Percentiles rank a stretch among this genome's conserved stretches.
Evolutionary conservation across 2,329 filamentous ascomycete genomes (phyloP).

Genomic region (Cadophora sp.): DNA sequence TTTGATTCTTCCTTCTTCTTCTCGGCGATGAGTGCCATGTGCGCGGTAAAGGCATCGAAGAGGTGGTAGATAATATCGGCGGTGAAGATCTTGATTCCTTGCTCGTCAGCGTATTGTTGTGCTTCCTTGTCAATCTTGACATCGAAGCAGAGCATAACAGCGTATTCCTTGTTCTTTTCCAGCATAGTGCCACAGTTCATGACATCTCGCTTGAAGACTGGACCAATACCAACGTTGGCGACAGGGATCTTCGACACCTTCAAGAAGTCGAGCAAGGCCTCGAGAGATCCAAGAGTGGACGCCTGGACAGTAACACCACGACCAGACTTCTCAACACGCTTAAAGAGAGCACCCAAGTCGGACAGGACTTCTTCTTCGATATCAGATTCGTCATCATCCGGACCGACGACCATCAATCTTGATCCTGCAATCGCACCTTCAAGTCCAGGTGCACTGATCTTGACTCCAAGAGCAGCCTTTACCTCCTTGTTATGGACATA

Average conservation of each 20-base stretch:
- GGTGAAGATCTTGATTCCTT: slow-evolving; percentile 96
- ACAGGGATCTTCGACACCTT: slow-evolving; percentile 97
- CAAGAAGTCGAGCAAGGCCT: slow-evolving; percentile 95
- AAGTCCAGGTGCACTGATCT: slow-evolving; percentile 95
- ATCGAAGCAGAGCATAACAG: slow-evolving; percentile 99
- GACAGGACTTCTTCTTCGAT: slow-evolving; percentile 96
- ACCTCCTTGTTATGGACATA: slow-evolving; percentile 99
- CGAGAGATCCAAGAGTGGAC: slow-evolving; percentile 94
- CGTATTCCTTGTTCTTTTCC: slow-evolving; percentile 92
- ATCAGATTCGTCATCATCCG: slow-evolving; percentile 96
- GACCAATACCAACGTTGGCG: slow-evolving; percentile 94
- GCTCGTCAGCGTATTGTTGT: slow-evolving; percentile 85
- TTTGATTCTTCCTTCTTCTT: slow-evolving; percentile 97
- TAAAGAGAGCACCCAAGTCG: slow-evolving; percentile 89
- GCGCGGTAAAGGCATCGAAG: slow-evolving; percentile 94
- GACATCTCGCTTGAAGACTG: slow-evolving; percentile 97
- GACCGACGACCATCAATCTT: slow-evolving; percentile 89
- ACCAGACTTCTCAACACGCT: slow-evolving; percentile 88
- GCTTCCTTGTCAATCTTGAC: slow-evolving; percentile 99
- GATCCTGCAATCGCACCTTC: slow-evolving; percentile 97
- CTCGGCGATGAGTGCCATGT: slow-evolving; percentile 86
- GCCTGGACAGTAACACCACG: slow-evolving; percentile 97
- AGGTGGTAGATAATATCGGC: slow-evolving; percentile 99
- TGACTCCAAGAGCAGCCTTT: slow-evolving; percentile 97
- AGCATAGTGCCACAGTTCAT: slow-evolving; percentile 96